Evolutionary conservation across 306 rosid genomes (phyloP), one percentile per base, ranked within the genome.

Genomic region (Betula pendula): DNA sequence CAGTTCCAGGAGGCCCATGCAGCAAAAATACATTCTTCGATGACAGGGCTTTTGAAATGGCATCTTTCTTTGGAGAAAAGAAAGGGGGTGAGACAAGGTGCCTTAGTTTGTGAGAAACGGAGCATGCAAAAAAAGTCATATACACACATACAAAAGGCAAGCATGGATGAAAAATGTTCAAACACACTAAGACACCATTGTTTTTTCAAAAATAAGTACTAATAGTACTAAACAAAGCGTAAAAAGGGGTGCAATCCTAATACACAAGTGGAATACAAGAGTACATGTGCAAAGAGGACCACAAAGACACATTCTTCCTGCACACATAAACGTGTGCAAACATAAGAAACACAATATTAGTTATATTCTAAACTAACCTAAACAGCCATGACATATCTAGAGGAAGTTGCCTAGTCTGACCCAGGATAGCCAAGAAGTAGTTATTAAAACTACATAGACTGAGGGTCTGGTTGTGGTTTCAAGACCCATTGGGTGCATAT

Each of bases 1-100:
- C 99, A 0, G 99, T 95, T 83, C 99, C 99, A 82, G 99, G 99
- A 70, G 97, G 99, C 43, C 97, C 99, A 71, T 95, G 99, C 76
- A 95, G 88, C 90, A 92, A 85, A 88, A 92, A 95, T 58, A 88
- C 90, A 65, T 90, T 83, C 84, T 90, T 95, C 65, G 97, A 90
- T 14, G 97, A 90, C 43, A 95, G 78, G 72, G 98, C 98, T 85
- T 95, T 95, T 35, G 93, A 81, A 86, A 95, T 86, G 71, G 98
- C 98, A 79, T 77, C 92, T 89, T 81, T 92, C 99, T 95, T 70
- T 81, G 75, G 47, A 74, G 72, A 78, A 71, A 69, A 82, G 45
- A 72, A 69, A 82, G 31, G 48, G 77, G 43, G 56, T 73, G 72
- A 68, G 77, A 70, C 71, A 79, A 29, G 72, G 65, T 53, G 20